These are phyloP conservation scores for Amaranthus cruentus DNA, from an alignment of 148 eudicot species.

Conservation along the genomic window DNA sequence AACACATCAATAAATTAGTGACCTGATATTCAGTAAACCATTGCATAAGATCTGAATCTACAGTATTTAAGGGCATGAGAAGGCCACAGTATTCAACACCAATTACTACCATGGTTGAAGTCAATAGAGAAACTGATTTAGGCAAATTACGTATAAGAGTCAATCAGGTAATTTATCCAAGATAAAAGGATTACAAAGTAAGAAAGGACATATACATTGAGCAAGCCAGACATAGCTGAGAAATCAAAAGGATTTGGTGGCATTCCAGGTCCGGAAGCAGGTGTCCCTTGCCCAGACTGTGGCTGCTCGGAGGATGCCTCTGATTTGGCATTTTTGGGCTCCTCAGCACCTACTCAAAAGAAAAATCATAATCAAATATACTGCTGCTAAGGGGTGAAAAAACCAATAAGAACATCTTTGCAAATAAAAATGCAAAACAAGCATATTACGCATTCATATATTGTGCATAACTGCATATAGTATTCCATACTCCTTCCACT, in stretches of 20 bases:
- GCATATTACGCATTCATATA: not conserved
- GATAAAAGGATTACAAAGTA: not conserved
- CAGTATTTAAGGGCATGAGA: no score
- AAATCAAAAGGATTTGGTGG: constrained; percentile 82
- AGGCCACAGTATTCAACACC: no score
- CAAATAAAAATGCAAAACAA: not conserved
- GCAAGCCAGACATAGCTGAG: constrained; percentile 87
- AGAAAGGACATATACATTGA: constrained; percentile 46
- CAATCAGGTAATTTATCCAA: not conserved
- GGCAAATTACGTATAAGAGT: no score
- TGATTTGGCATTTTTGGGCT: constrained; percentile 28
- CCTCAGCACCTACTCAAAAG: constrained; percentile 37
- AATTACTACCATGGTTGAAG: no score
- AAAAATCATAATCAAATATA: constrained; percentile 2
- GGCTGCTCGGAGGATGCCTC: constrained; percentile 46
- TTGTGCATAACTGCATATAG: not conserved
- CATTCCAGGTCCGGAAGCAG: constrained; percentile 52
- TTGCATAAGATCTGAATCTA: no score
- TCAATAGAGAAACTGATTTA: no score
- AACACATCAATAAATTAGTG: not conserved
- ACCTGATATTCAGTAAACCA: not conserved
- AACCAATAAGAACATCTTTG: not conserved
- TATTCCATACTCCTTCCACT: not conserved
- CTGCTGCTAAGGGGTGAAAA: not conserved
- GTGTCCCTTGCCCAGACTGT: constrained; percentile 40